These are phyloP conservation scores for Acarospora socialis DNA, from an alignment of 2,329 filamentous ascomycete genomes.

Conservation along the genomic window DNA sequence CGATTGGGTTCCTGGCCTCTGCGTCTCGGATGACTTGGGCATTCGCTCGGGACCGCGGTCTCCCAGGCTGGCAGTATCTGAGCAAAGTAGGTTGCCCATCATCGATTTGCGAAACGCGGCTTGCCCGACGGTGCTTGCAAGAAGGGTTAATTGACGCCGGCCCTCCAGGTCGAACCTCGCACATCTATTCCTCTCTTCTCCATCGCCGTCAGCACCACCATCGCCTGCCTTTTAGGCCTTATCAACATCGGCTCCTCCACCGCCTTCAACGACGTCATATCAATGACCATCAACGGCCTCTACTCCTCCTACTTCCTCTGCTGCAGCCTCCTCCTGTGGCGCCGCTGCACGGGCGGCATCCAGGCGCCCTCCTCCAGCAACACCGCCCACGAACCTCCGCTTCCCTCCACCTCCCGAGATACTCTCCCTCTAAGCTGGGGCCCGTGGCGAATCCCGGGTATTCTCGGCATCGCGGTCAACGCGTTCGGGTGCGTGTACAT, in stretches of 20 bases:
- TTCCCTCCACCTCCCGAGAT: slow-evolving; percentile 11
- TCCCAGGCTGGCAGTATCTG: slow-evolving; percentile 8
- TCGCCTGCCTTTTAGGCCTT: slow-evolving; percentile 27
- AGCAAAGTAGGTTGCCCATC: too few species aligned
- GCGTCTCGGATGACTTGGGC: slow-evolving; percentile 11
- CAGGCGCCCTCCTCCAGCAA: slow-evolving; percentile 8
- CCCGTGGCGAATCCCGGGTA: neutral
- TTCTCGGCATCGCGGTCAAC: slow-evolving; percentile 2
- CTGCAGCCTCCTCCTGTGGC: slow-evolving; percentile 29
- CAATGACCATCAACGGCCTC: slow-evolving; percentile 35
- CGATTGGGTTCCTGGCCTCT: slow-evolving; percentile 11
- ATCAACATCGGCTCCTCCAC: slow-evolving; percentile 39
- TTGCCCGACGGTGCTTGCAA: too few species aligned
- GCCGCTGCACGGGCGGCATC: slow-evolving; percentile 22
- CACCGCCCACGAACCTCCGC: slow-evolving; percentile 11
- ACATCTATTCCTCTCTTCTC: slow-evolving; percentile 30
- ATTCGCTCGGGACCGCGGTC: slow-evolving; percentile 12
- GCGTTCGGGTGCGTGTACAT: slow-evolving; percentile 6
- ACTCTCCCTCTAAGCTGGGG: too few species aligned
- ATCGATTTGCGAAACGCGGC: too few species aligned
- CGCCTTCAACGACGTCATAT: slow-evolving; percentile 41
- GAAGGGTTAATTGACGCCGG: neutral
- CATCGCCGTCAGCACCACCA: slow-evolving; percentile 20
- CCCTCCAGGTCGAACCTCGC: slow-evolving; percentile 20
- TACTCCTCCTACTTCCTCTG: slow-evolving; percentile 39